phyloP scores from a whole-genome alignment of 2,329 filamentous ascomycete genomes.

The Diaporthe batatas region DNA sequence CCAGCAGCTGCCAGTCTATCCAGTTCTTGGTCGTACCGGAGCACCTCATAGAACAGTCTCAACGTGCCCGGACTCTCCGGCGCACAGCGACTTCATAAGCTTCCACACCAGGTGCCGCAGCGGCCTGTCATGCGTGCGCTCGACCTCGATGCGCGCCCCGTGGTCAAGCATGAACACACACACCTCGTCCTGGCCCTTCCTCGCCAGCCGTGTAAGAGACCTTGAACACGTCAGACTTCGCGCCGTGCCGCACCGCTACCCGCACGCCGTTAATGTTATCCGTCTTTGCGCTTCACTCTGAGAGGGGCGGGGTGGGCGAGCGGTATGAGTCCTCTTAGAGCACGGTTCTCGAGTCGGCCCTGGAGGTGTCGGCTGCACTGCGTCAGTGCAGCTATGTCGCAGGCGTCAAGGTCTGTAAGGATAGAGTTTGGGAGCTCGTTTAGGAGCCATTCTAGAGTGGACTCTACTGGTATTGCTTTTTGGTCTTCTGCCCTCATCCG shows the following conservation, averaged over 20 bases:
- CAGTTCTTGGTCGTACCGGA: background rate
- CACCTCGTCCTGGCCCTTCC: background rate
- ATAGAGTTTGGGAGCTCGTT: constrained; percentile 9
- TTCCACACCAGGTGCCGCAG: constrained; percentile 9
- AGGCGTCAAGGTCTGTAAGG: background rate
- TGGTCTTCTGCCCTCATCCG: background rate
- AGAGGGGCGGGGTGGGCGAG: background rate
- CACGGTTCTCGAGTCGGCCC: background rate
- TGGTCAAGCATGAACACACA: constrained; percentile 3
- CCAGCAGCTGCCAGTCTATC: background rate
- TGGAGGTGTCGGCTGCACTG: background rate
- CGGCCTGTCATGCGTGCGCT: background rate
- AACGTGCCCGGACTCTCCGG: background rate
- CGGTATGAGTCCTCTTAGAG: background rate
- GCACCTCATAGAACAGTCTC: background rate
- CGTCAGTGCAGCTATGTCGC: background rate
- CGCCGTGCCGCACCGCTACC: background rate
- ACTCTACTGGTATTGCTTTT: background rate
- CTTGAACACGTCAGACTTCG: background rate
- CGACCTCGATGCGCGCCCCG: background rate
- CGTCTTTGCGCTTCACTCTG: background rate
- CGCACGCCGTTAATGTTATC: constrained; percentile 1
- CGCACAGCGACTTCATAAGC: background rate
- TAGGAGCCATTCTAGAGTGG: background rate
- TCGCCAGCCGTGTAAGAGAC: background rate